Evolutionary conservation across 306 rosid genomes (phyloP).

Genomic region (Gillenia trifoliata): DNA sequence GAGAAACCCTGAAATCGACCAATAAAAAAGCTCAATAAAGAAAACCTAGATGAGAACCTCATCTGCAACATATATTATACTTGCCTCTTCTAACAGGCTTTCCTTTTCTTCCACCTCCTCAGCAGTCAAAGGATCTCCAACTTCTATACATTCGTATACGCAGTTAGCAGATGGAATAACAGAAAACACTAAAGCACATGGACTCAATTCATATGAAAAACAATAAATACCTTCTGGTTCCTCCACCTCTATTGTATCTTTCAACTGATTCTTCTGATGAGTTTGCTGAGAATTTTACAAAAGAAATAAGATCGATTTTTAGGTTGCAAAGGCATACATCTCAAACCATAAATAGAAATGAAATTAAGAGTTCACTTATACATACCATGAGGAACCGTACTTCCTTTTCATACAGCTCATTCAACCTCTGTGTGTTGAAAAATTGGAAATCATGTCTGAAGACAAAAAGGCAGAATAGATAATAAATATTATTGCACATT

Average conservation of each 20-base stretch:
- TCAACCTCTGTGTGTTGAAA: slow-evolving; percentile 87
- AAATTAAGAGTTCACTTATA: slow-evolving; percentile 19
- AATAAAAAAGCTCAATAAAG: slow-evolving; percentile 31
- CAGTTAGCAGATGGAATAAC: slow-evolving; percentile 19
- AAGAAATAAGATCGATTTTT: slow-evolving; percentile 15
- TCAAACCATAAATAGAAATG: background rate
- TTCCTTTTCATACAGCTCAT: slow-evolving; percentile 96
- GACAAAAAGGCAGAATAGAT: slow-evolving; percentile 8
- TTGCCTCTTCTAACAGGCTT: slow-evolving; percentile 70
- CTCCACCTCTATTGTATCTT: slow-evolving; percentile 93
- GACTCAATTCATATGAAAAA: background rate
- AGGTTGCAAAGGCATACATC: background rate
- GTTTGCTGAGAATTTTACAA: slow-evolving; percentile 58
- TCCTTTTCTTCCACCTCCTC: slow-evolving; percentile 97
- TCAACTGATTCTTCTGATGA: slow-evolving; percentile 94
- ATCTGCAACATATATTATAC: slow-evolving; percentile 17
- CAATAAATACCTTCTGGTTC: slow-evolving; percentile 73
- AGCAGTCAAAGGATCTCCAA: slow-evolving; percentile 91
- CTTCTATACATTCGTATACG: slow-evolving; percentile 42
- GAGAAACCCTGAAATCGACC: slow-evolving; percentile 74
- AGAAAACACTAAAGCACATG: background rate
- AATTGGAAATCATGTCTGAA: slow-evolving; percentile 94
- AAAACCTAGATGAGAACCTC: slow-evolving; percentile 2
- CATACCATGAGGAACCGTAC: slow-evolving; percentile 96
- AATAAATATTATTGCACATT: background rate